Evolutionary conservation across 2,329 filamentous ascomycete genomes (phyloP).

Genomic region (Claviceps sp.): DNA sequence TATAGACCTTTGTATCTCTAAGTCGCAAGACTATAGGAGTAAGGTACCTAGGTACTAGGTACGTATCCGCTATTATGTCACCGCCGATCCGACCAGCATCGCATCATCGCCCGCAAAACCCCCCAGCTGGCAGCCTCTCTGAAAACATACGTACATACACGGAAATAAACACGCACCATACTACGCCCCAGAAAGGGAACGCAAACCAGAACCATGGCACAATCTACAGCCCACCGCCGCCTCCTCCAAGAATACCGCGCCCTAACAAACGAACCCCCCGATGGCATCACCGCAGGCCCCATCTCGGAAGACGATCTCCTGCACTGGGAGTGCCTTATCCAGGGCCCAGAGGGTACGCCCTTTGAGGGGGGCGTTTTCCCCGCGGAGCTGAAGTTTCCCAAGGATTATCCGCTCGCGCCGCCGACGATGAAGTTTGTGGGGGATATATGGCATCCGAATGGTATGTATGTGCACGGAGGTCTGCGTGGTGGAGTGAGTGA

Average conservation of each 20-base stretch:
- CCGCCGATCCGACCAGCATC: background rate
- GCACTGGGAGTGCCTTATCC: constrained; percentile 90
- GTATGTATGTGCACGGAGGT: constrained; percentile 36
- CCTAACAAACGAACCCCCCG: constrained; percentile 88
- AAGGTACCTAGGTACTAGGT: too few relatives aligned
- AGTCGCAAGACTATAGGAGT: too few relatives aligned
- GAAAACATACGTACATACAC: background rate
- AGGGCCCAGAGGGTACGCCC: constrained; percentile 88
- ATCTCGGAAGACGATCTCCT: constrained; percentile 91
- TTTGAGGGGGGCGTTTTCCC: constrained; percentile 95
- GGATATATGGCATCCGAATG: constrained; percentile 94
- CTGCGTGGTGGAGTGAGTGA: too few relatives aligned
- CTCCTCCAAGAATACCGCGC: constrained; percentile 94
- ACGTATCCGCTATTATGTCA: background rate
- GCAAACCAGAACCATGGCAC: constrained; percentile 29
- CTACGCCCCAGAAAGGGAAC: background rate
- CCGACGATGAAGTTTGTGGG: constrained; percentile 93
- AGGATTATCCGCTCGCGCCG: constrained; percentile 91
- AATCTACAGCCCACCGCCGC: constrained; percentile 56
- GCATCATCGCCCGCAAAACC: background rate
- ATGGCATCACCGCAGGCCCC: constrained; percentile 91
- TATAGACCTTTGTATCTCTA: background rate
- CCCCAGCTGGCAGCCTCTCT: background rate
- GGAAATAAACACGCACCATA: background rate
- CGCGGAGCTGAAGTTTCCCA: constrained; percentile 86